Evolutionary conservation across 352 stramenopile genomes (phyloP).

Genomic region (Phytophthora multivora): DNA sequence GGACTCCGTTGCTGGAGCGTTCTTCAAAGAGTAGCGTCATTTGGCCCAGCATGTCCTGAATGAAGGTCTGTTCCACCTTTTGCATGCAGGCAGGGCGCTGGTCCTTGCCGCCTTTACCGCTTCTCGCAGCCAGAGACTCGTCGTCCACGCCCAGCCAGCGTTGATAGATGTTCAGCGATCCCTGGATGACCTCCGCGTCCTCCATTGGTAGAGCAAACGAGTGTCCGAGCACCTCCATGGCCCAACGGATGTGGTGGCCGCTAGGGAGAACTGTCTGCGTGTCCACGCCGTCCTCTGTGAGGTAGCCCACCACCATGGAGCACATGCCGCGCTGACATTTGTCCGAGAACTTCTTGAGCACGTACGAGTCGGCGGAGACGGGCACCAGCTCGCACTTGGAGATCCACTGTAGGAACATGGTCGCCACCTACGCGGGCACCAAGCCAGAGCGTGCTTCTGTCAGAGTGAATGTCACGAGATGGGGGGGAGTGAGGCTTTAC

Average conservation of each 20-base stretch:
- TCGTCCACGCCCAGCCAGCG: slow-evolving; percentile 76
- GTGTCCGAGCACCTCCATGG: slow-evolving; percentile 87
- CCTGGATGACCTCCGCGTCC: slow-evolving; percentile 81
- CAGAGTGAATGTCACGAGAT: not conserved
- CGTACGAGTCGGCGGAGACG: slow-evolving; percentile 64
- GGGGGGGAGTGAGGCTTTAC: not conserved
- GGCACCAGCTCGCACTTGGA: slow-evolving; percentile 88
- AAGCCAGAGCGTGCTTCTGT: not conserved
- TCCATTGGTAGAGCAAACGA: slow-evolving; percentile 87
- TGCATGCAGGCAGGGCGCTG: slow-evolving; percentile 74
- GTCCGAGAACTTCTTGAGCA: slow-evolving; percentile 91
- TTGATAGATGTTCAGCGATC: slow-evolving; percentile 80
- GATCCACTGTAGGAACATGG: slow-evolving; percentile 89
- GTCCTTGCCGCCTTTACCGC: slow-evolving; percentile 46
- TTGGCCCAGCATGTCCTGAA: slow-evolving; percentile 86
- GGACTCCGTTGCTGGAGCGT: slow-evolving; percentile 34
- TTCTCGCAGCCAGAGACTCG: slow-evolving; percentile 13
- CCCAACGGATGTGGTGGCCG: slow-evolving; percentile 81
- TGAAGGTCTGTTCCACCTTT: slow-evolving; percentile 84
- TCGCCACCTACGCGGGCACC: not conserved
- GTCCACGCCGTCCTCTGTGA: slow-evolving; percentile 63
- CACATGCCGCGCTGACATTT: slow-evolving; percentile 87
- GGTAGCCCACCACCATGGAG: slow-evolving; percentile 77
- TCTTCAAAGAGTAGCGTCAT: slow-evolving; percentile 91
- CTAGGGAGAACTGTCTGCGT: slow-evolving; percentile 60